Evolutionary conservation across 208 protist genomes (phyloP).

Genomic region (Wallacemonas sp.): DNA sequence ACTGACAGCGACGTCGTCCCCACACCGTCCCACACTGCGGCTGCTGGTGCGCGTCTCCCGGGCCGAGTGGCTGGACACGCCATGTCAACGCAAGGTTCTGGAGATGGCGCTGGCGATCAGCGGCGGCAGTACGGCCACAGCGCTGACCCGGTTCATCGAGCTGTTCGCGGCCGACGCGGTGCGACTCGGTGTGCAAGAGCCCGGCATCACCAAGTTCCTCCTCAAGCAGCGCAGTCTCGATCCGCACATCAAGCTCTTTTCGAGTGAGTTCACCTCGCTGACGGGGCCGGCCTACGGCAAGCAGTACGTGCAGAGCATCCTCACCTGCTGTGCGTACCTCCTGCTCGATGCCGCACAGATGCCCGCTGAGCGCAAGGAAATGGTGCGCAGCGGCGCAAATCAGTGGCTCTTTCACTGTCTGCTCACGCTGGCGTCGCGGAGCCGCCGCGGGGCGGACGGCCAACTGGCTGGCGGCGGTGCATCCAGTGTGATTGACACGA

Average conservation of each 20-base stretch:
- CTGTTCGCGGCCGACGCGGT: conserved; percentile 38
- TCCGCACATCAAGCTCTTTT: conserved; percentile 8
- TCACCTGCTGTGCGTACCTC: background rate
- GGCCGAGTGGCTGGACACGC: conserved; percentile 5
- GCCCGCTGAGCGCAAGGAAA: conserved; percentile 1
- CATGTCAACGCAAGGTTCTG: background rate
- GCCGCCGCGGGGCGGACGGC: background rate
- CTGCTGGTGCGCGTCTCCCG: background rate
- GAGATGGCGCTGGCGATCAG: conserved; percentile 4
- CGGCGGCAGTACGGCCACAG: conserved; percentile 13
- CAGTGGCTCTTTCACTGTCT: conserved; percentile 13
- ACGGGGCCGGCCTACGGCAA: background rate
- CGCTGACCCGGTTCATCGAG: conserved; percentile 40
- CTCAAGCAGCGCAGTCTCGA: conserved; percentile 41
- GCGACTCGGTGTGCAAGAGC: conserved; percentile 21
- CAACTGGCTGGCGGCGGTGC: too few species aligned
- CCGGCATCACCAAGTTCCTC: conserved; percentile 33
- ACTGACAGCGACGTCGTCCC: background rate
- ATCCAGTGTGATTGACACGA: too few species aligned
- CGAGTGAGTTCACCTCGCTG: conserved; percentile 16
- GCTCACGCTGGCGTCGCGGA: background rate
- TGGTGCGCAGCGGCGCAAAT: background rate
- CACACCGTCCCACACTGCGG: background rate
- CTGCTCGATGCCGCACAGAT: background rate
- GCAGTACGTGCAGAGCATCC: conserved; percentile 13